Conservation (phyloP, 208 protist species). For the Trypanosomatidae sp. region DNA sequence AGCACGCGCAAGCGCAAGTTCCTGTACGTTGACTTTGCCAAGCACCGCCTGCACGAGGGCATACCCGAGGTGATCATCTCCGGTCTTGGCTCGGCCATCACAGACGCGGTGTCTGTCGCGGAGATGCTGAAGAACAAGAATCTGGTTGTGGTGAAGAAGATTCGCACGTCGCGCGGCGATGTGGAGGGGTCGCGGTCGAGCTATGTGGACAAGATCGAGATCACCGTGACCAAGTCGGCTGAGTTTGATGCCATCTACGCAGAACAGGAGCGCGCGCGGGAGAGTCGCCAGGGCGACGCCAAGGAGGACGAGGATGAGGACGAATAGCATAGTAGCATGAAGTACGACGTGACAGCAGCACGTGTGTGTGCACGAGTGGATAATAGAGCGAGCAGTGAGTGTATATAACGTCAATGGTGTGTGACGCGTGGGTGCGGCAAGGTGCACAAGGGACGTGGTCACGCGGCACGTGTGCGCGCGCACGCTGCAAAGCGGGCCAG, state of each 20-base stretch:
- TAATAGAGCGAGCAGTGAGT: too few relatives aligned
- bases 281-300: conserved; percentile 11
- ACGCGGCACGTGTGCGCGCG: too few relatives aligned
- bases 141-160: conserved; percentile 67
- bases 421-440: too few relatives aligned
- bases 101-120: conserved; percentile 75
- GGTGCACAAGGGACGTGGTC: too few relatives aligned
- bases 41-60: conserved; percentile 74
- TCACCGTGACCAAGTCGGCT: conserved; percentile 54
- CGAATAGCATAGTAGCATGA: too few relatives aligned
- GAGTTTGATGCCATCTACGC: conserved; percentile 70
- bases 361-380: too few relatives aligned
- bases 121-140: conserved; percentile 83
- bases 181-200: conserved; percentile 40
- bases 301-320: conserved; percentile 8
- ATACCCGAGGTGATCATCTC: conserved; percentile 54
- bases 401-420: too few relatives aligned
- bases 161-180: conserved; percentile 60
- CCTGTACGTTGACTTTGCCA: conserved; percentile 68
- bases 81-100: conserved; percentile 68
- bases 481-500: too few relatives aligned
- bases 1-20: conserved; percentile 68
- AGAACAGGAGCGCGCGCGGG: conserved; percentile 58
- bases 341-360: too few relatives aligned
- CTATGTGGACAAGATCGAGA: conserved; percentile 74